These are phyloP conservation scores for Sarocladium kiliense DNA, from an alignment of 2,329 filamentous ascomycete genomes.

Conservation along the genomic window DNA sequence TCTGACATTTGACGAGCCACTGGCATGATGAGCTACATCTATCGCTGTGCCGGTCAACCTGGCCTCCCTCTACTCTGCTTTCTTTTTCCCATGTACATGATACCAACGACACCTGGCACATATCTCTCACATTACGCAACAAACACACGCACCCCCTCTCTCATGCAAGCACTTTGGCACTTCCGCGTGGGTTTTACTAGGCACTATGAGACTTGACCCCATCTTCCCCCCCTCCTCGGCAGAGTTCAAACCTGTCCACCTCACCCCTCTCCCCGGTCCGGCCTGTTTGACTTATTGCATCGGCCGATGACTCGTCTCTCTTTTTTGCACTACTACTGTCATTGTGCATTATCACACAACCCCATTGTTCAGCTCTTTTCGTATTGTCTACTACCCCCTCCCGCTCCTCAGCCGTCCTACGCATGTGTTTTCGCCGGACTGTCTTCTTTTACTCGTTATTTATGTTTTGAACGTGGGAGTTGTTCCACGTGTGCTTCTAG, in stretches of 20 bases:
- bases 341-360: neutral
- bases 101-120: slow-evolving; percentile 11
- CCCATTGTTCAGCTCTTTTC: neutral
- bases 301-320: slow-evolving; percentile 1
- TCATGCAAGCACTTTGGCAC: slow-evolving; percentile 6
- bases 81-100: slow-evolving; percentile 13
- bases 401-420: neutral
- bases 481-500: slow-evolving; percentile 4
- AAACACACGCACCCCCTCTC: slow-evolving; percentile 1
- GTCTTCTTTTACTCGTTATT: neutral
- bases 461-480: no score
- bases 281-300: neutral
- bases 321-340: neutral
- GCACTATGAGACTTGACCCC: neutral
- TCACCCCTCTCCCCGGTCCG: neutral
- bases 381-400: neutral
- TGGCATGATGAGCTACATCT: slow-evolving; percentile 32
- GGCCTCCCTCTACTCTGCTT: neutral
- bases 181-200: slow-evolving; percentile 2
- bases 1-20: slow-evolving; percentile 77
- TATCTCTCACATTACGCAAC: slow-evolving; percentile 4
- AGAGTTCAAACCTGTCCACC: neutral
- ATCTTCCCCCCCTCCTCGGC: slow-evolving; percentile 1
- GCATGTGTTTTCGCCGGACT: neutral
- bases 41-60: neutral